These are phyloP conservation scores for Tylopilus sp. DNA, from an alignment of 1,284 basidiomycete genomes.

Conservation along the genomic window DNA sequence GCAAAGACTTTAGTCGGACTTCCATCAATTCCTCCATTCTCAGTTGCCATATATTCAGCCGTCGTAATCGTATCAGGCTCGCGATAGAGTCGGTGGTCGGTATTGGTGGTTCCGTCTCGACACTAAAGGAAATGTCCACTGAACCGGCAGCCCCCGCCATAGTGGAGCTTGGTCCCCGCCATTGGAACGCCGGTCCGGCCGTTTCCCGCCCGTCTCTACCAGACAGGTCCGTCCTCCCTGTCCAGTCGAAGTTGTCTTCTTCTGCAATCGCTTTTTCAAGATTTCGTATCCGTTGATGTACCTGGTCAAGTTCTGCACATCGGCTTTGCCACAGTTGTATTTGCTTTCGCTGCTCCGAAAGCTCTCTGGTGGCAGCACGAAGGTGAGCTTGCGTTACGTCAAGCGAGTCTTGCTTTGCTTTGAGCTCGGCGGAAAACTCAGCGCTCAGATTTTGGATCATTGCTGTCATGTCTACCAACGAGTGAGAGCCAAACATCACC, in stretches of 20 bases:
- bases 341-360: conserved; percentile 85
- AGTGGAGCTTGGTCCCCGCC: conserved; percentile 61
- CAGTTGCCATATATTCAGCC: conserved; percentile 79
- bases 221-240: conserved; percentile 70
- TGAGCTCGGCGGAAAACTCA: conserved; percentile 83
- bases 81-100: conserved; percentile 56
- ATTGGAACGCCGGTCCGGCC: conserved; percentile 58
- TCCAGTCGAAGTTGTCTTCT: conserved; percentile 85
- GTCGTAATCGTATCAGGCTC: conserved; percentile 65
- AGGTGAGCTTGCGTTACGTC: conserved; percentile 85
- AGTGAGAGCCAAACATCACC: conserved; percentile 7
- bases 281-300: conserved; percentile 74
- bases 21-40: conserved; percentile 74
- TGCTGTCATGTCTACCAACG: conserved; percentile 66
- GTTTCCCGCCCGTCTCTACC: conserved; percentile 48
- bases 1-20: conserved; percentile 63
- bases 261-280: conserved; percentile 74
- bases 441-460: conserved; percentile 77
- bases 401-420: conserved; percentile 81
- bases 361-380: conserved; percentile 83
- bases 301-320: conserved; percentile 74
- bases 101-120: conserved; percentile 64
- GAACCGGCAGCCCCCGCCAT: conserved; percentile 49
- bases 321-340: conserved; percentile 70
- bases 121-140: conserved; percentile 57